Conservation (phyloP, 176 grass and related monocot species). For the Paspalum vaginatum region DNA sequence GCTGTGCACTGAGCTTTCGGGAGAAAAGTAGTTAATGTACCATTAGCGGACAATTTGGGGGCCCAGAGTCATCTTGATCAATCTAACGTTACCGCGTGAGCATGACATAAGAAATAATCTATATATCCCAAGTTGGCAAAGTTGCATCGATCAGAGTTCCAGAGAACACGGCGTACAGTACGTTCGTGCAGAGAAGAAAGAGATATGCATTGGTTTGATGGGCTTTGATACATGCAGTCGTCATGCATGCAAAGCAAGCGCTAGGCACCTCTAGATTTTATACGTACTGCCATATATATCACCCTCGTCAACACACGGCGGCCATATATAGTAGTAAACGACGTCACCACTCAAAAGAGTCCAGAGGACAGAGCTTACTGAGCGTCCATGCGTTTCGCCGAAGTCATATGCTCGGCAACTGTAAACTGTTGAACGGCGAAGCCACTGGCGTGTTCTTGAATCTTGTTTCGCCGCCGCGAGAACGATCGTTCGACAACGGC, state of each 20-base stretch:
- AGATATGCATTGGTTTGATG: neutral
- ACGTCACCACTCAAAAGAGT: no score
- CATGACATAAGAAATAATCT: no score
- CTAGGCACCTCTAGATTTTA: neutral
- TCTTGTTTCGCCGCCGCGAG: neutral
- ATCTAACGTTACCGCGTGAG: neutral
- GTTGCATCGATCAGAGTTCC: neutral
- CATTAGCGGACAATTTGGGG: neutral
- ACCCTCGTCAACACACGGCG: neutral
- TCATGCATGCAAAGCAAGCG: neutral
- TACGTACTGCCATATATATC: neutral
- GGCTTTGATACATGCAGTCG: neutral
- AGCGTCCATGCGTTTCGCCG: neutral
- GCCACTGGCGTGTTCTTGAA: conserved; percentile 28
- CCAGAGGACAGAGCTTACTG: no score
- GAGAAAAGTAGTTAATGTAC: conserved; percentile 35
- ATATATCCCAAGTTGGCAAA: neutral
- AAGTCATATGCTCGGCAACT: neutral
- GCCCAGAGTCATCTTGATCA: conserved; percentile 44
- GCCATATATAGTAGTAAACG: no score
- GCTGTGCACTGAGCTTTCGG: conserved; percentile 42
- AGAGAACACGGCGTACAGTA: neutral
- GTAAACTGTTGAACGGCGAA: conserved; percentile 13
- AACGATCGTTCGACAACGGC: neutral
- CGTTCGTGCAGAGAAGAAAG: neutral